These are phyloP conservation scores for Podaxis pistillaris DNA, from an alignment of 768 basidiomycete genomes.

Conservation along the genomic window DNA sequence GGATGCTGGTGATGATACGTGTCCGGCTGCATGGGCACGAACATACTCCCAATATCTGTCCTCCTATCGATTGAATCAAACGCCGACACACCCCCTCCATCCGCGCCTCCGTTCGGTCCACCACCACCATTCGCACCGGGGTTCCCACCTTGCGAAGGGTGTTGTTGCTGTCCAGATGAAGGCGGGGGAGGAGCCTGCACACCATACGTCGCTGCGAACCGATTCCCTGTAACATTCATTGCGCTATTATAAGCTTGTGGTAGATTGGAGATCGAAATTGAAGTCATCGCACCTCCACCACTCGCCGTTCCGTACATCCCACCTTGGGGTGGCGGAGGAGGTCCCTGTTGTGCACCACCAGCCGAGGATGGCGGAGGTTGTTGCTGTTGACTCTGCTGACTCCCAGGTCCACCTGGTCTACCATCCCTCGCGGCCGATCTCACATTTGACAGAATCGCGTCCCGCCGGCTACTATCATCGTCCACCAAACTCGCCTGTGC, in stretches of 20 bases:
- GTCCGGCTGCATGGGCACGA: conserved; percentile 82
- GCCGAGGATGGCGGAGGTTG: neutral
- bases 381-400: conserved; percentile 8
- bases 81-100: conserved; percentile 22
- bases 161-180: conserved; percentile 32
- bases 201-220: conserved; percentile 58
- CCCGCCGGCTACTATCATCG: conserved; percentile 56
- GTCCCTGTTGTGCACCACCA: conserved; percentile 1
- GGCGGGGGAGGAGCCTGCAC: neutral
- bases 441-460: conserved; percentile 81
- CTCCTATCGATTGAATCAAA: conserved; percentile 66
- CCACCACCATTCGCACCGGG: neutral
- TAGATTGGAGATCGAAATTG: conserved; percentile 72
- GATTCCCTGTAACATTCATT: conserved; percentile 51
- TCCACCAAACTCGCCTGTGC: conserved; percentile 67
- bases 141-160: conserved; percentile 28
- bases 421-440: conserved; percentile 60
- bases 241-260: conserved; percentile 67
- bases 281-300: conserved; percentile 25
- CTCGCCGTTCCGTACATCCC: conserved; percentile 44
- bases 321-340: conserved; percentile 12
- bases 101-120: neutral
- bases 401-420: conserved; percentile 19
- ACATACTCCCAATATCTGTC: conserved; percentile 66
- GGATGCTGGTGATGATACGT: conserved; percentile 40